Conservation (phyloP, 345 rosid species). For the Eucalyptus marginata region DNA sequence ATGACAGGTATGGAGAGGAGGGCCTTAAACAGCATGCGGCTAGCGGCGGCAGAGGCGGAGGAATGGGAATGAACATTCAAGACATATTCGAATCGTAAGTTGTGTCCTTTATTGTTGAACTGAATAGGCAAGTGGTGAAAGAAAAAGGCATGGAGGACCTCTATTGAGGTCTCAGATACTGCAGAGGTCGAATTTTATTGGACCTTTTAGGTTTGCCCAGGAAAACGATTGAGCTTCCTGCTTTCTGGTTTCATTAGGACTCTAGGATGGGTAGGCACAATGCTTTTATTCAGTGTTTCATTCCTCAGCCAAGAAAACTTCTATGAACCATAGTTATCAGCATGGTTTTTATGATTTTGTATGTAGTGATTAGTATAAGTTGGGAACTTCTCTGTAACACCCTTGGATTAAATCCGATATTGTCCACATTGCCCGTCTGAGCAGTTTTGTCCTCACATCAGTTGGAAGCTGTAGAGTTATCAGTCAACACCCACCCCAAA, state of each 20-base stretch:
- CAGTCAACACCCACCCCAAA: neutral
- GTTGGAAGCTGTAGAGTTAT: neutral
- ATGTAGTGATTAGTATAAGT: neutral
- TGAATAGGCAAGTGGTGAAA: neutral
- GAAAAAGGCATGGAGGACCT: neutral
- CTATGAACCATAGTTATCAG: neutral
- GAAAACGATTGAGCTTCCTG: neutral
- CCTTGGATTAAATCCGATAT: neutral
- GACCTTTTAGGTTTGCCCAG: neutral
- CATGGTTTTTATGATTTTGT: neutral
- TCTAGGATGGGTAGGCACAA: neutral
- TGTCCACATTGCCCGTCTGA: neutral
- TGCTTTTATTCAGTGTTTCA: neutral
- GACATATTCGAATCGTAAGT: slow-evolving; percentile 53
- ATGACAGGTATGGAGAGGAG: slow-evolving; percentile 89
- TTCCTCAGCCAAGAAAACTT: neutral
- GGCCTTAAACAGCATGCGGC: slow-evolving; percentile 95
- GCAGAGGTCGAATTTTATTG: neutral
- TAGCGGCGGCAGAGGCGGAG: slow-evolving; percentile 69
- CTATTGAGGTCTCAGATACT: neutral
- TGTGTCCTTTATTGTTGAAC: neutral
- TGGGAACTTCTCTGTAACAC: neutral
- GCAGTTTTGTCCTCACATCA: neutral
- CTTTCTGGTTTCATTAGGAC: neutral
- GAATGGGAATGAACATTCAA: slow-evolving; percentile 59